phyloP scores from a whole-genome alignment of 345 rosid genomes.

The Melastoma malabathricum region DNA sequence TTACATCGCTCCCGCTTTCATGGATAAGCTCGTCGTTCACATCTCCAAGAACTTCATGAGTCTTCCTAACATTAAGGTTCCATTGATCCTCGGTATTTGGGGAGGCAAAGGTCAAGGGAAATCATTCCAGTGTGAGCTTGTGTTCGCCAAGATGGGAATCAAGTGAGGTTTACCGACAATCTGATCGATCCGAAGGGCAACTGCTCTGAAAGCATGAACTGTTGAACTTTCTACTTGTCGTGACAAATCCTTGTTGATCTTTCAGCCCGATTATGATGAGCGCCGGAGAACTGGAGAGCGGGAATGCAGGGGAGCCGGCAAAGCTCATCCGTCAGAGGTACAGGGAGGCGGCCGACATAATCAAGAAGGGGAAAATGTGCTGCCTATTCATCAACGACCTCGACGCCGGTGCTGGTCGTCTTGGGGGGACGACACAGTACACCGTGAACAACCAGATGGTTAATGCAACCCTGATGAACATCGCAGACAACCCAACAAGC shows the following conservation, averaged over 20 bases:
- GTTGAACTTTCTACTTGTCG: neutral
- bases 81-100: constrained; percentile 95
- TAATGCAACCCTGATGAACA: constrained; percentile 98
- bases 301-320: constrained; percentile 91
- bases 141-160: constrained; percentile 97
- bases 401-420: constrained; percentile 90
- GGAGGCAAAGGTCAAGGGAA: constrained; percentile 99
- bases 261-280: constrained; percentile 99
- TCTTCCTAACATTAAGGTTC: constrained; percentile 95
- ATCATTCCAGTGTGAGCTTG: constrained; percentile 98
- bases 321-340: constrained; percentile 96
- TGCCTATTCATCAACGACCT: constrained; percentile 94
- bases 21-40: constrained; percentile 98
- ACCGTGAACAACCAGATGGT: constrained; percentile 99
- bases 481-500: constrained; percentile 84
- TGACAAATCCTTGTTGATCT: neutral
- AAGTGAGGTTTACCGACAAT: constrained; percentile 50
- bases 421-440: constrained; percentile 97
- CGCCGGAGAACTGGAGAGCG: constrained; percentile 98
- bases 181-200: no score
- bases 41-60: constrained; percentile 88
- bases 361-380: constrained; percentile 94
- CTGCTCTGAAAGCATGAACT: no score
- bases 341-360: constrained; percentile 92
- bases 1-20: constrained; percentile 93